Evolutionary conservation across 2,329 filamentous ascomycete species (phyloP).

Genomic region (Fusarium sambucinum): DNA sequence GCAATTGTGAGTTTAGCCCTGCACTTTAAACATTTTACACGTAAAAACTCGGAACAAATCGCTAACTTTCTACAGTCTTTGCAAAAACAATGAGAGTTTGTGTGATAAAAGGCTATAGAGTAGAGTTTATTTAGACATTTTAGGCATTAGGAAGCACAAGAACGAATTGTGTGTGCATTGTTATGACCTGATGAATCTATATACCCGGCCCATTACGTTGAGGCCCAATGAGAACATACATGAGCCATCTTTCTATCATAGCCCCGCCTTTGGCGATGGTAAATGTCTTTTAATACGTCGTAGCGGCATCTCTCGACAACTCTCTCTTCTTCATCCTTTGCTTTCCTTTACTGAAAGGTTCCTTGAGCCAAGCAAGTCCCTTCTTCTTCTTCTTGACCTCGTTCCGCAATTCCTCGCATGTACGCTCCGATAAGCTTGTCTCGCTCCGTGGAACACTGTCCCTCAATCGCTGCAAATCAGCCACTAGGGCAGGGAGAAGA

Average conservation of each 20-base stretch:
- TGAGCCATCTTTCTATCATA: background rate
- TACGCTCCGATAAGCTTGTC: constrained; percentile 30
- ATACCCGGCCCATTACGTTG: constrained; percentile 1
- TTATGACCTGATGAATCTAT: constrained; percentile 8
- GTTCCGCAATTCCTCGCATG: constrained; percentile 16
- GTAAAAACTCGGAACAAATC: background rate
- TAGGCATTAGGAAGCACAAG: background rate
- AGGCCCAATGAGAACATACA: constrained; percentile 4
- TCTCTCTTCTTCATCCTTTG: constrained; percentile 32
- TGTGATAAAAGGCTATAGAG: background rate
- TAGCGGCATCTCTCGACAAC: constrained; percentile 23
- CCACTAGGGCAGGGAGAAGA: constrained; percentile 33
- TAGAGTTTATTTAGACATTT: background rate
- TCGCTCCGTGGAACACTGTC: constrained; percentile 5
- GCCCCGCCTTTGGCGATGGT: background rate
- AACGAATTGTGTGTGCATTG: background rate
- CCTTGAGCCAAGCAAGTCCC: constrained; percentile 25
- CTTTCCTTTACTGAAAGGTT: constrained; percentile 24
- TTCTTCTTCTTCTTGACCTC: constrained; percentile 10
- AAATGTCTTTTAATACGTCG: constrained; percentile 8
- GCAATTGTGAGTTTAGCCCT: constrained; percentile 66
- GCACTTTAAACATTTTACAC: background rate
- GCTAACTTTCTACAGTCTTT: constrained; percentile 37
- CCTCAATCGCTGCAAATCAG: constrained; percentile 33
- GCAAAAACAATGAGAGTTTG: constrained; percentile 25